A percentile compares a stretch with the other conserved stretches of the same genome.
Conservation (phyloP, 1,284 basidiomycete genomes). For the Cystobasidium slooffiae region DNA sequence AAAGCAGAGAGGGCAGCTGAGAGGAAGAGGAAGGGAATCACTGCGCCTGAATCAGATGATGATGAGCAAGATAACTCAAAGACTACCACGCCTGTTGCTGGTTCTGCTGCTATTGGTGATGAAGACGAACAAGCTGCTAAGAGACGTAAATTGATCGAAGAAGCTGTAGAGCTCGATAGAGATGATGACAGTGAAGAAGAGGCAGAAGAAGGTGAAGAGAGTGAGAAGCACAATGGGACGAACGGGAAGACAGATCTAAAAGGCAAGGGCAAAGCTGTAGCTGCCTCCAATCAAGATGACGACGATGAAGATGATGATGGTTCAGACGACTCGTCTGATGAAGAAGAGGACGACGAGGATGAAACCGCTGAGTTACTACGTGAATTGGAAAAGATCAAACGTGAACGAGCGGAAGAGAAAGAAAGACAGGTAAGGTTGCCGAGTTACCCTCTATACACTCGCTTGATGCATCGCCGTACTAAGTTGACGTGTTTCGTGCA, state of each 20-base stretch:
- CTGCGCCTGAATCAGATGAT: slow-evolving; percentile 23
- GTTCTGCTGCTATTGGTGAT: slow-evolving; percentile 53
- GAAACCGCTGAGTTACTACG: slow-evolving; percentile 89
- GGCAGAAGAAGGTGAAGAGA: slow-evolving; percentile 55
- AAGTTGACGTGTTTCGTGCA: too few relatives aligned
- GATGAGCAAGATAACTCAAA: slow-evolving; percentile 62
- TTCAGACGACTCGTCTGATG: slow-evolving; percentile 63
- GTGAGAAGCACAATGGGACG: slow-evolving; percentile 55
- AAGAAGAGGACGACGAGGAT: slow-evolving; percentile 75
- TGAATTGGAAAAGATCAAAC: slow-evolving; percentile 93
- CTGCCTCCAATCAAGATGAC: neutral
- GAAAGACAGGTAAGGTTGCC: slow-evolving; percentile 63
- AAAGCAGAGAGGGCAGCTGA: slow-evolving; percentile 78
- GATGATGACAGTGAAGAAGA: slow-evolving; percentile 72
- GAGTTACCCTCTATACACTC: too few relatives aligned
- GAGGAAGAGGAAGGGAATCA: slow-evolving; percentile 63
- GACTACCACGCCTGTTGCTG: slow-evolving; percentile 11
- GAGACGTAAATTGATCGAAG: slow-evolving; percentile 76
- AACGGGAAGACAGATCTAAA: slow-evolving; percentile 48
- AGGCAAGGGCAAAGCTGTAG: slow-evolving; percentile 42
- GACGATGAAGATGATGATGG: slow-evolving; percentile 45
- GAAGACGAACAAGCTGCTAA: slow-evolving; percentile 72
- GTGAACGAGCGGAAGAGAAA: slow-evolving; percentile 90
- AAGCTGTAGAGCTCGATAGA: slow-evolving; percentile 80
- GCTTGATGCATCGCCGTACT: too few relatives aligned